Evolutionary conservation across 2,329 filamentous ascomycete genomes (phyloP), one percentile per base, ranked within the genome.

Genomic region (Paraphoma chrysanthemicola): DNA sequence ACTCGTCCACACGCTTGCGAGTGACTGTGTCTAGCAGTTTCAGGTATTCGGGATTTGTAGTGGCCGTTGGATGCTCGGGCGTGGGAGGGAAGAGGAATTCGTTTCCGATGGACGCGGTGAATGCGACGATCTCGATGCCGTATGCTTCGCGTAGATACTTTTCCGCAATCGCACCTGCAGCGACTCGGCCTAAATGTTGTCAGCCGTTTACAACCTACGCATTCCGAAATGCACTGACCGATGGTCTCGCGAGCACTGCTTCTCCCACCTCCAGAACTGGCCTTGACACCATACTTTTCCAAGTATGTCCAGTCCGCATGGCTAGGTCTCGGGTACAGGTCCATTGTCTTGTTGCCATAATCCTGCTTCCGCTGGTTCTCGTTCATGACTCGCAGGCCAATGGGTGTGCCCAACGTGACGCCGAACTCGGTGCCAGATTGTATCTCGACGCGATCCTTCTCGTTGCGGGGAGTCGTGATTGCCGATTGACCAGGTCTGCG

Each of bases 301-400:
- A 97, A 84, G 80, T 98, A 98, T 58, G 95, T 98, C 87, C 90
- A 97, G 80, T 98, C 94, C 57, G 95, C 94, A 79, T 98, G 95
- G 75, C 88, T 92, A 36, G 94, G 95, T 49, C 95, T 86, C 4
- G 95, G 95, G 84, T 90, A 98, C 60, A 88, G 81, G 78, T 98
- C 92, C 87, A 97, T 97, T 30, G 93, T 97, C 74, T 87, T 86
- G 79, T 88, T 86, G 54, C 91, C 91, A 79, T 98, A 98, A 82
- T 99, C 95, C 75, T 92, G 88, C 38, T 93, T 94, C 61, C 94
- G 84, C 75, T 97, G 92, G 77, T 98, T 93, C 82, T 98, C 89
- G 78, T 98, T 98, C 77, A 88, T 84, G 43, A 98, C 93, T 56
- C 91, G 81, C 80, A 98, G 86, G 57, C 86, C 90, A 74, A 98